Conservation (phyloP, 2,329 filamentous ascomycete genomes). For the Monilinia aucupariae region DNA sequence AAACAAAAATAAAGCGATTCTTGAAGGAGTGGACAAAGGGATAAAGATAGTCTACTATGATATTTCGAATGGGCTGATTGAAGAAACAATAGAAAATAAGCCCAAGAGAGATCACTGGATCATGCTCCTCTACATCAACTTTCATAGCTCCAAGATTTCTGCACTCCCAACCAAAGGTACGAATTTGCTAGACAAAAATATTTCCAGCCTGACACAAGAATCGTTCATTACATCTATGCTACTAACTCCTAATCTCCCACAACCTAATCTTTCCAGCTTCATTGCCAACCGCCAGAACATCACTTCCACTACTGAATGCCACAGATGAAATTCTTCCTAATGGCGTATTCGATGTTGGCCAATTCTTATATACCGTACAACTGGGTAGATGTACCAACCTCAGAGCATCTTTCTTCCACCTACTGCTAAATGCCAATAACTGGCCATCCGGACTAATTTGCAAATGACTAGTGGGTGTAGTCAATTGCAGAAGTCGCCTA, state of each 20-base stretch:
- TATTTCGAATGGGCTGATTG: not conserved
- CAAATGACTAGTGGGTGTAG: conserved; percentile 74
- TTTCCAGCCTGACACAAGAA: not conserved
- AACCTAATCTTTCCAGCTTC: conserved; percentile 81
- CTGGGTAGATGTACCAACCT: conserved; percentile 83
- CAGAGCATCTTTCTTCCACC: conserved; percentile 82
- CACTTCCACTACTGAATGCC: conserved; percentile 59
- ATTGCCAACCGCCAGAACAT: conserved; percentile 78
- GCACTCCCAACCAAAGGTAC: not conserved
- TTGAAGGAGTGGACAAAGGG: not conserved
- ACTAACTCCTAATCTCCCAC: conserved; percentile 76
- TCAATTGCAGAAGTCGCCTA: conserved; percentile 75
- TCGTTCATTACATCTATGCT: conserved; percentile 2
- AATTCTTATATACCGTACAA: conserved; percentile 93
- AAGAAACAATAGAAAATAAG: not conserved
- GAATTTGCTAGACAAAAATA: not conserved
- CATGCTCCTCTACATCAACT: not conserved
- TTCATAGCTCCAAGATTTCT: not conserved
- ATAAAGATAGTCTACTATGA: not conserved
- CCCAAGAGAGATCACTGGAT: not conserved
- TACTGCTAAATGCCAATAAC: conserved; percentile 77
- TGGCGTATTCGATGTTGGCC: conserved; percentile 88
- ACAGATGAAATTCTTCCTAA: conserved; percentile 75
- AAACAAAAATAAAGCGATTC: not conserved
- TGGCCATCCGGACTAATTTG: conserved; percentile 86